Evolutionary conservation across 2,329 filamentous ascomycete genomes (phyloP).

Genomic region (Fusarium sp.): DNA sequence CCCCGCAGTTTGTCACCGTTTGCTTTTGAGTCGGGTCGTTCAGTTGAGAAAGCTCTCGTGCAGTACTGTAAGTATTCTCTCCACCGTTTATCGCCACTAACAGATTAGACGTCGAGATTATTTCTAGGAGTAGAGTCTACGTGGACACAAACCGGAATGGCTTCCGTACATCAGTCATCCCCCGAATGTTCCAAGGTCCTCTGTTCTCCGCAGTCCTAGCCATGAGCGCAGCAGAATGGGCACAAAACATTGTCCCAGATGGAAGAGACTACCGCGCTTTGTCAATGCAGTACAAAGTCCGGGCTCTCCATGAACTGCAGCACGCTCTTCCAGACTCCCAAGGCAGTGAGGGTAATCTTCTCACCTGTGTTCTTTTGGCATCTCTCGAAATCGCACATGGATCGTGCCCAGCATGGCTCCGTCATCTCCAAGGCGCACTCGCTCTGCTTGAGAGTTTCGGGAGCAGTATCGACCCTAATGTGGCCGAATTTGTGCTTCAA

Average conservation of each 20-base stretch:
- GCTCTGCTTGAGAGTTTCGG: conserved; percentile 38
- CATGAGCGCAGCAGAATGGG: conserved; percentile 42
- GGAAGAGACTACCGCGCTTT: conserved; percentile 35
- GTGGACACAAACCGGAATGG: conserved; percentile 36
- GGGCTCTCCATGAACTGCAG: conserved; percentile 34
- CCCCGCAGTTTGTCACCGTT: conserved; percentile 24
- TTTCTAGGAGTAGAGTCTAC: conserved; percentile 40
- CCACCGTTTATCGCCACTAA: background rate
- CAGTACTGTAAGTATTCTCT: conserved; percentile 34
- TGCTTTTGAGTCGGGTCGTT: background rate
- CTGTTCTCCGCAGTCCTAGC: conserved; percentile 36
- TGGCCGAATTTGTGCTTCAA: conserved; percentile 37
- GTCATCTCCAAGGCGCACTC: conserved; percentile 38
- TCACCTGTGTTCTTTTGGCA: conserved; percentile 38
- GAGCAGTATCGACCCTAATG: conserved; percentile 10
- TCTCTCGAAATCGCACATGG: conserved; percentile 41
- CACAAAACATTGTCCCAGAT: conserved; percentile 23
- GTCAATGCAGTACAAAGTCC: conserved; percentile 39
- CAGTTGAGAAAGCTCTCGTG: conserved; percentile 31
- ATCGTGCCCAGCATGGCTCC: conserved; percentile 35
- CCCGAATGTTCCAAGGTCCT: conserved; percentile 31
- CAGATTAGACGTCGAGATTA: conserved; percentile 33
- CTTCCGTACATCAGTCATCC: conserved; percentile 39
- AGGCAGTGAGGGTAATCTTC: conserved; percentile 33
- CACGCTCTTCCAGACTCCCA: conserved; percentile 12